Base-by-base conservation (phyloP, 768 basidiomycete species). In the Leccinum truebloodii region DNA sequence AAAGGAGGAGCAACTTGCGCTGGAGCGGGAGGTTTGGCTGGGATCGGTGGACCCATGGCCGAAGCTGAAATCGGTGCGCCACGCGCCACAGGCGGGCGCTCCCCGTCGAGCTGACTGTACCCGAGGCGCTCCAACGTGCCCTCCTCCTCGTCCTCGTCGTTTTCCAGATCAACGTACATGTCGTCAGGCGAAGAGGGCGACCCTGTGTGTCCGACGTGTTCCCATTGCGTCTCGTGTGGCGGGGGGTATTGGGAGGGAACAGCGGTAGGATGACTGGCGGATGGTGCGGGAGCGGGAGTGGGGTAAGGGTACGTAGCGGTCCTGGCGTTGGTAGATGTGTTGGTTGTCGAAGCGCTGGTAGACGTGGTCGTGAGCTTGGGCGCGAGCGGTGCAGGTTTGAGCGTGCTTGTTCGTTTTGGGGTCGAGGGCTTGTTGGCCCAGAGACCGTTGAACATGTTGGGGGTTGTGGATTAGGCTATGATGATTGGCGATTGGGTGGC, bases 221-320 rank as follows among this genome's bases (percentile, higher is more conserved):
- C 70, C 69, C 69, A 71, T 34, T 63, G 69, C 2, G 60, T 6
- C 6, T 69, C 70, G 18, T 60, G 60, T 24, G 60, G 13, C 13
- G 48, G 24, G 5, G 59, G 63, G 34, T 60, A 63, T 37, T 67
- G 62, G 14, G 57, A 39, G 34, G 65, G 48, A 14, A 39, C 24
- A 7, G n/a, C 9, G 34, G 52, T 53, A n/a, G n/a, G 10, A 20
- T 44, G 52, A 24, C n/a, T 30, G 28, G 34, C 30, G 12, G 52
- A 3, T n/a, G 53, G 48, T 14, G 2, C 24, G 12, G 48, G 48
- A 26, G 5, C 14, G 24, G 48, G 13, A 49, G 22, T 16, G 24
- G 48, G 14, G 14, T 49, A 26, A 4, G 48, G 24, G 48, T 49
- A 49, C 22, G 48, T 22, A 3, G 48, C 24, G 6, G 48, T 49